Conservation (phyloP, 805 yeast genomes). For the Candida maesae region DNA sequence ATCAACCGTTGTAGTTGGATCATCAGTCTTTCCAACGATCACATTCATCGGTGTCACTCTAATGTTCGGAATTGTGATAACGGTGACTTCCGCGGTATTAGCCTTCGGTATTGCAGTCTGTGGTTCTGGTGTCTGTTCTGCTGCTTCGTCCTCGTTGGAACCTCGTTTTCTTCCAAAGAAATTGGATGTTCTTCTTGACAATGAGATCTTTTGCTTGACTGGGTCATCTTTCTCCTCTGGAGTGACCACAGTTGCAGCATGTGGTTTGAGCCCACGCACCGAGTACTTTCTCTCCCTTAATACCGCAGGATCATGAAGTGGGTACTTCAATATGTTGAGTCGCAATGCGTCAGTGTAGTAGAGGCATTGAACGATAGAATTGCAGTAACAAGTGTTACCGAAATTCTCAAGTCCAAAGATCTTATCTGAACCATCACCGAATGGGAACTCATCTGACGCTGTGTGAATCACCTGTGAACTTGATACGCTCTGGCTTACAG, state of each 20-base stretch:
- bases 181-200: slow-evolving; percentile 27
- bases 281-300: slow-evolving; percentile 35
- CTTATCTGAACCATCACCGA: slow-evolving; percentile 66
- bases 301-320: slow-evolving; percentile 31
- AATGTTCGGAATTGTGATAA: slow-evolving; percentile 19
- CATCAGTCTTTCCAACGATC: slow-evolving; percentile 21
- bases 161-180: slow-evolving; percentile 27
- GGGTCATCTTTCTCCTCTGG: slow-evolving; percentile 11
- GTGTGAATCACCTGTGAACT: not conserved
- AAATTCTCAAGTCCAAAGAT: slow-evolving; percentile 80
- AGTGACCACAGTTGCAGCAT: slow-evolving; percentile 28
- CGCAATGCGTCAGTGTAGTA: slow-evolving; percentile 74
- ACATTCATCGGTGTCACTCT: slow-evolving; percentile 12
- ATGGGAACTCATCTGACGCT: slow-evolving; percentile 34
- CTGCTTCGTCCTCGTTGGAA: slow-evolving; percentile 14
- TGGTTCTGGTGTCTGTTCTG: slow-evolving; percentile 2
- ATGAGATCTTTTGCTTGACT: slow-evolving; percentile 10
- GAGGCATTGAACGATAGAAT: slow-evolving; percentile 85
- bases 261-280: slow-evolving; percentile 40
- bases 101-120: not conserved
- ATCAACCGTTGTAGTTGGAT: slow-evolving; percentile 50
- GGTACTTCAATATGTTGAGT: slow-evolving; percentile 45
- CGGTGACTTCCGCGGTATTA: slow-evolving; percentile 8
- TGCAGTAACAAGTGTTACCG: slow-evolving; percentile 93
- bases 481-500: not conserved